Percentiles rank a stretch among this genome's conserved stretches.
phyloP scores from a whole-genome alignment of 257 asterid genomes.

The Galeopsis tetrahit region DNA sequence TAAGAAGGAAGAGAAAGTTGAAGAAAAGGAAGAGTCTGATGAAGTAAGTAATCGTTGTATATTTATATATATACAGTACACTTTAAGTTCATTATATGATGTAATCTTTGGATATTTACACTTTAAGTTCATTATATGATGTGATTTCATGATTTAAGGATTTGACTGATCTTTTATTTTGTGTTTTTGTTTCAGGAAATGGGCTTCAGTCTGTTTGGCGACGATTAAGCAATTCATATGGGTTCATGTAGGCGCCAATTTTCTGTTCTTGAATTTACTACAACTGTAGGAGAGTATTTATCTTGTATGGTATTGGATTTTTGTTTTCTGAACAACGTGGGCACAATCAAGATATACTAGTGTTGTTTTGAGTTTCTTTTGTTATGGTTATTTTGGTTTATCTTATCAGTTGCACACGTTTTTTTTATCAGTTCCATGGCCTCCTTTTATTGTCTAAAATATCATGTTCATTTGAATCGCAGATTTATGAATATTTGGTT shows the following conservation, averaged over 20 bases:
- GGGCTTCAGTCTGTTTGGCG: slow-evolving; percentile 58
- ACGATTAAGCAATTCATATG: slow-evolving; percentile 37
- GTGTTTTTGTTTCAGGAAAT: slow-evolving; percentile 46
- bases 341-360: slow-evolving; percentile 18
- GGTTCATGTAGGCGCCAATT: background rate
- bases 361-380: slow-evolving; percentile 24
- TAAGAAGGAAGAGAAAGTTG: slow-evolving; percentile 62
- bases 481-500: no score
- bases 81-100: background rate
- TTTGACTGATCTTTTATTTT: background rate
- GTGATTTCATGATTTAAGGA: background rate
- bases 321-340: slow-evolving; percentile 26
- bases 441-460: no score
- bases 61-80: background rate
- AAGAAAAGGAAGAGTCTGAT: slow-evolving; percentile 64
- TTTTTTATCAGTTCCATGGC: background rate
- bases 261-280: slow-evolving; percentile 21
- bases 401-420: background rate
- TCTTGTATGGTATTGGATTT: slow-evolving; percentile 35
- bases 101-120: no score
- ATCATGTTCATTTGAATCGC: background rate
- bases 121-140: background rate
- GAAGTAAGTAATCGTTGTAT: slow-evolving; percentile 34
- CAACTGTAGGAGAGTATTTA: slow-evolving; percentile 26
- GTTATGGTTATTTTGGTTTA: background rate